Conservation (phyloP, 1,284 basidiomycete genomes). For the Cutaneotrichosporon spelunceum region DNA sequence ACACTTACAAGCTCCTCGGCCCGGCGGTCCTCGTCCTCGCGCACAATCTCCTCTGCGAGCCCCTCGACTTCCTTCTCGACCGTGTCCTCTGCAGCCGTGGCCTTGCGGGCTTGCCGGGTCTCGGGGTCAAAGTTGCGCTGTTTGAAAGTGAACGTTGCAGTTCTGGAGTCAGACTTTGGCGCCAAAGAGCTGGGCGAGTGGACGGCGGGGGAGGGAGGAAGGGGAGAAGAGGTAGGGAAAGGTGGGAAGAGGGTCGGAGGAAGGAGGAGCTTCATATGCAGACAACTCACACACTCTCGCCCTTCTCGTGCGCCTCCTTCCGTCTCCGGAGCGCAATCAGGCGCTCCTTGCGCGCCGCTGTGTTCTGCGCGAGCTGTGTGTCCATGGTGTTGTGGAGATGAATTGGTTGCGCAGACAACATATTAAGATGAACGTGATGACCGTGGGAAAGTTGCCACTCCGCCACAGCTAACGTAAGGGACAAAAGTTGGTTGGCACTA, state of each 20-base stretch:
- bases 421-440: neutral
- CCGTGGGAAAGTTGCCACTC: constrained; percentile 32
- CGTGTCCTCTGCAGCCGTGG: constrained; percentile 65
- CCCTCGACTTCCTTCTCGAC: constrained; percentile 82
- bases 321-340: constrained; percentile 73
- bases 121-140: constrained; percentile 82
- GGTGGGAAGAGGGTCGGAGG: no score
- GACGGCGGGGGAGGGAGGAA: no score
- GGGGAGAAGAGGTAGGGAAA: no score
- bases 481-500: constrained; percentile 19
- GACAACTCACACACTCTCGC: constrained; percentile 24
- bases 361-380: constrained; percentile 78
- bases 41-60: constrained; percentile 75
- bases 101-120: constrained; percentile 70
- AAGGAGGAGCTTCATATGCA: no score
- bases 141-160: constrained; percentile 62
- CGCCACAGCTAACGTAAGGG: neutral
- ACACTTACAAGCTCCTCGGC: constrained; percentile 77
- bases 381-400: constrained; percentile 33
- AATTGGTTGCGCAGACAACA: constrained; percentile 4
- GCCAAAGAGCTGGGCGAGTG: neutral
- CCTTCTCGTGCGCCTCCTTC: constrained; percentile 62
- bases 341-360: constrained; percentile 80
- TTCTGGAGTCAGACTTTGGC: neutral
- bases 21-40: constrained; percentile 76